Conservation (phyloP, 805 yeast genomes). For the Nematodospora valgi region DNA sequence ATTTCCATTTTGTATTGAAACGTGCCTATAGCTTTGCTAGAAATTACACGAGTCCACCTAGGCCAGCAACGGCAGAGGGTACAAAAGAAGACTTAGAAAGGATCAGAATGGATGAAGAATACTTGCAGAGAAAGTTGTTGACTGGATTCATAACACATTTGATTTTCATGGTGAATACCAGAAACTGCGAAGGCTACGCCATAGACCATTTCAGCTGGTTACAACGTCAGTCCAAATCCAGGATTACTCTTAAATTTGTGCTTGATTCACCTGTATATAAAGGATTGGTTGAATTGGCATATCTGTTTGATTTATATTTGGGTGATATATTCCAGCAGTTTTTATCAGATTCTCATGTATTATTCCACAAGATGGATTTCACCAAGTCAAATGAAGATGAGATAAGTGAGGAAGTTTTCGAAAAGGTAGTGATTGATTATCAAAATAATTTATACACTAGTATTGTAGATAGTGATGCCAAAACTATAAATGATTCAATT, state of each 20-base stretch:
- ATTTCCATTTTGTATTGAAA: slow-evolving; percentile 45
- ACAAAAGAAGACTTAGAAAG: slow-evolving; percentile 37
- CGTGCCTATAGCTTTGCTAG: slow-evolving; percentile 60
- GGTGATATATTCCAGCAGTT: slow-evolving; percentile 33
- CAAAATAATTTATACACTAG: slow-evolving; percentile 30
- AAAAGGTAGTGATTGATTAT: slow-evolving; percentile 37
- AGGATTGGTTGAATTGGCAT: slow-evolving; percentile 40
- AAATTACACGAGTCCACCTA: slow-evolving; percentile 42
- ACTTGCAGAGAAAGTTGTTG: slow-evolving; percentile 62
- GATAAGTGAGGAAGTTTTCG: slow-evolving; percentile 38
- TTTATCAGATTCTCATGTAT: slow-evolving; percentile 33
- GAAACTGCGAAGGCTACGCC: slow-evolving; percentile 19
- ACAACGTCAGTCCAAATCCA: slow-evolving; percentile 12
- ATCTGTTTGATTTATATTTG: slow-evolving; percentile 65
- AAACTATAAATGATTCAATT: slow-evolving; percentile 25
- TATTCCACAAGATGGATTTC: slow-evolving; percentile 36
- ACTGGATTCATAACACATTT: slow-evolving; percentile 58
- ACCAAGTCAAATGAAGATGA: slow-evolving; percentile 15
- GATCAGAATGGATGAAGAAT: slow-evolving; percentile 52
- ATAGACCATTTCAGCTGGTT: slow-evolving; percentile 21
- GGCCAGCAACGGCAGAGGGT: slow-evolving; percentile 42
- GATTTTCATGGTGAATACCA: slow-evolving; percentile 32
- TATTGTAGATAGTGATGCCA: slow-evolving; percentile 23
- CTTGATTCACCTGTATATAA: slow-evolving; percentile 16
- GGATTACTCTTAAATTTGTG: slow-evolving; percentile 5